Percentiles rank a stretch among this genome's conserved stretches.
Evolutionary conservation across 139 green algal species (phyloP).

Genomic region (Chlamydomonas urium): DNA sequence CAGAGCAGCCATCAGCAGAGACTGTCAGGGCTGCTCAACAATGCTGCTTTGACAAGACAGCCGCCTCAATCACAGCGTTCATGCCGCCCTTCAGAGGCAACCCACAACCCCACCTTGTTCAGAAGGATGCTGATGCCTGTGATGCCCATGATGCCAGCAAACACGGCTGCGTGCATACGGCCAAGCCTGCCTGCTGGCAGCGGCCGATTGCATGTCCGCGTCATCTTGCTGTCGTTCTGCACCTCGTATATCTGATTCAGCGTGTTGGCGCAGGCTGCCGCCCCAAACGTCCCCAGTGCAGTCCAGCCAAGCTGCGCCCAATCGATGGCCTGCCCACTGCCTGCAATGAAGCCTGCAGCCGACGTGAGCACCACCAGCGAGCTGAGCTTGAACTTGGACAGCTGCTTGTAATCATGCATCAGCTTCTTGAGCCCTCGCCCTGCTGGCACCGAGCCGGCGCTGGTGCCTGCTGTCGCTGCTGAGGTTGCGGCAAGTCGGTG

Average conservation of each 20-base stretch:
- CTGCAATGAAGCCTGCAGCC: slow-evolving; percentile 77
- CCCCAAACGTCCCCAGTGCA: slow-evolving; percentile 80
- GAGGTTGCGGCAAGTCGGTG: no score
- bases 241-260: slow-evolving; percentile 95
- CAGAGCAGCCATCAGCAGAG: no score
- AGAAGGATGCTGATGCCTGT: slow-evolving; percentile 67
- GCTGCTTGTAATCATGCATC: slow-evolving; percentile 73
- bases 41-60: no score
- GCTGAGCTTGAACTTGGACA: slow-evolving; percentile 84
- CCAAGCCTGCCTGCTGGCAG: slow-evolving; percentile 80
- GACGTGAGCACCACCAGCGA: slow-evolving; percentile 86
- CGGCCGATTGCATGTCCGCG: slow-evolving; percentile 81
- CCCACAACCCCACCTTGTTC: slow-evolving; percentile 9
- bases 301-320: slow-evolving; percentile 75
- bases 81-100: no score
- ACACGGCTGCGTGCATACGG: slow-evolving; percentile 67
- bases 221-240: slow-evolving; percentile 79
- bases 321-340: slow-evolving; percentile 62
- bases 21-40: no score
- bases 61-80: no score
- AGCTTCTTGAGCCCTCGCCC: slow-evolving; percentile 31
- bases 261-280: slow-evolving; percentile 87
- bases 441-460: no score
- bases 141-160: slow-evolving; percentile 67
- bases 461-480: no score